Evolutionary conservation across 148 eudicot genomes (phyloP).

Genomic region (Nepenthes mirabilis): DNA sequence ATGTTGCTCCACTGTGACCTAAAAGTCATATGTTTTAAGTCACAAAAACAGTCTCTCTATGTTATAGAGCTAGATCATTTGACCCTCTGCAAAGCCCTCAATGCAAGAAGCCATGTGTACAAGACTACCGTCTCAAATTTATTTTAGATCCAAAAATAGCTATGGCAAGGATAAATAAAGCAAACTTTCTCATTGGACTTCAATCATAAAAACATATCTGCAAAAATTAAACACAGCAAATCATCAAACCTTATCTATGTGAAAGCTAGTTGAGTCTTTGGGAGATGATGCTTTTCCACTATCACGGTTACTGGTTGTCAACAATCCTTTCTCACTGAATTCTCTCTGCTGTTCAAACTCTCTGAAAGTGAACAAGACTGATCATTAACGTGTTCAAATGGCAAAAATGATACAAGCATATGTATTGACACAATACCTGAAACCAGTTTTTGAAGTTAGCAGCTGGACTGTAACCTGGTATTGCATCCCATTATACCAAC

Average conservation of each 20-base stretch:
- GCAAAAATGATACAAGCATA: conserved; percentile 2
- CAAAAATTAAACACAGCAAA: background rate
- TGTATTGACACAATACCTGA: conserved; percentile 35
- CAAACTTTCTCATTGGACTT: background rate
- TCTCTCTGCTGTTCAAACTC: conserved; percentile 98
- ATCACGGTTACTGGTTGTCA: conserved; percentile 37
- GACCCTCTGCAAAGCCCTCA: no score
- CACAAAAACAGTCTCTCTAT: no score
- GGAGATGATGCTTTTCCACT: conserved; percentile 23
- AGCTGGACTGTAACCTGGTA: conserved; percentile 92
- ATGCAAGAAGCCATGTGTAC: no score
- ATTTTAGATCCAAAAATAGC: no score
- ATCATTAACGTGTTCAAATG: conserved; percentile 2
- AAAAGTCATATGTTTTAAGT: no score
- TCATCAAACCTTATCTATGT: conserved; percentile 38
- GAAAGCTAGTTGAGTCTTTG: conserved; percentile 30
- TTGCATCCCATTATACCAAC: conserved; percentile 10
- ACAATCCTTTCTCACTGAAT: conserved; percentile 64
- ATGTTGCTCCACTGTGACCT: no score
- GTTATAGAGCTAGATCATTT: no score
- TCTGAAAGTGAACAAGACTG: conserved; percentile 31
- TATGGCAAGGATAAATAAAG: background rate
- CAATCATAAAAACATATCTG: background rate
- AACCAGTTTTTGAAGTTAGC: conserved; percentile 87
- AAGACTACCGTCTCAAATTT: no score